These are phyloP conservation scores for Mortierella sp. DNA, from an alignment of 371 early-diverging fungal species.

Conservation along the genomic window DNA sequence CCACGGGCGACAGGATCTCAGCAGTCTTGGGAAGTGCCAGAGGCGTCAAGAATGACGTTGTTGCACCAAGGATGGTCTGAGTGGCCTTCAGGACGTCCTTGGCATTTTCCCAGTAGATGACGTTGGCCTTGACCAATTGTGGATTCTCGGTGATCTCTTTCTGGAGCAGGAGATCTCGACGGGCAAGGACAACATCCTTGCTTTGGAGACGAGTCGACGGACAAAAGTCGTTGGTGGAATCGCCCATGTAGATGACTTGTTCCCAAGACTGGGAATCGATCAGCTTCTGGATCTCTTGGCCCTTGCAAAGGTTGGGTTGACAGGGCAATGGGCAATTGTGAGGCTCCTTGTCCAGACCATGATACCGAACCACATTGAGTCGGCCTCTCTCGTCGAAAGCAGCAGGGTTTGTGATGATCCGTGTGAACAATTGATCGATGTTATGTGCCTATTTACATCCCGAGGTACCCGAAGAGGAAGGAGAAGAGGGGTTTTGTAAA, in stretches of 20 bases:
- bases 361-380: conserved; percentile 63
- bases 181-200: conserved; percentile 33
- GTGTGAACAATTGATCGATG: conserved; percentile 62
- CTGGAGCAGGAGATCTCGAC: conserved; percentile 27
- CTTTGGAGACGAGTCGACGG: conserved; percentile 61
- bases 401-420: conserved; percentile 80
- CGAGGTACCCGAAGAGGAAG: neutral
- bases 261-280: conserved; percentile 54
- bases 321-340: conserved; percentile 76
- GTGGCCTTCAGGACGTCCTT: conserved; percentile 19
- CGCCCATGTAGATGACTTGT: conserved; percentile 67
- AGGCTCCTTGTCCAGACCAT: conserved; percentile 56
- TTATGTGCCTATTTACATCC: conserved; percentile 58
- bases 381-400: conserved; percentile 63
- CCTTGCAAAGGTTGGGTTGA: conserved; percentile 82
- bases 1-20: conserved; percentile 19
- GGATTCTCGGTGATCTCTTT: conserved; percentile 26
- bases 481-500: neutral
- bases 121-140: conserved; percentile 29
- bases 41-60: neutral
- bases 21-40: neutral
- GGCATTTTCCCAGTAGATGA: conserved; percentile 37
- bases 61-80: conserved; percentile 14
- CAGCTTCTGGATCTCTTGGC: conserved; percentile 52
- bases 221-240: conserved; percentile 73